Conservation (phyloP, 352 stramenopile genomes). For the Phytopythium oedochilum region DNA sequence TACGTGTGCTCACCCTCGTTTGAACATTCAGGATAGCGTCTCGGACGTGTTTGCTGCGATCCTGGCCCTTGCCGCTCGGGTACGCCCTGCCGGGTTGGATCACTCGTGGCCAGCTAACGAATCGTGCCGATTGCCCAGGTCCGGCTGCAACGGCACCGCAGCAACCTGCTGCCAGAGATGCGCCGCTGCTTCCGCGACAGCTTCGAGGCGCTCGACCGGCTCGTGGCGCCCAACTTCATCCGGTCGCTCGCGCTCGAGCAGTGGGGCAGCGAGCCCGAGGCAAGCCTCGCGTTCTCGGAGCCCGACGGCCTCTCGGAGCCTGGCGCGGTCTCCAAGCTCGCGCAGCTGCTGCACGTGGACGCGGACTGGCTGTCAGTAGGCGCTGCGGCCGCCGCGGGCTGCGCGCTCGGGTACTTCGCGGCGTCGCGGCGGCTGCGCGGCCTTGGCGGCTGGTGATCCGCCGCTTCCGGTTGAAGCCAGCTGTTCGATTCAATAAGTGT, state of each 20-base stretch:
- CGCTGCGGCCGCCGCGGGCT: slow-evolving; percentile 21
- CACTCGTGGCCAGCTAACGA: neutral
- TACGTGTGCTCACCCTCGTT: neutral
- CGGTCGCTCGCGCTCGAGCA: slow-evolving; percentile 16
- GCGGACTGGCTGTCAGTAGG: slow-evolving; percentile 24
- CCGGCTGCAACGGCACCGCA: slow-evolving; percentile 11
- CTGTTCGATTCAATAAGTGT: neutral
- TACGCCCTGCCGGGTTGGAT: too few species aligned
- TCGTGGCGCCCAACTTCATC: slow-evolving; percentile 18
- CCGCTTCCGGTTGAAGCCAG: neutral
- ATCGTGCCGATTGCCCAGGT: slow-evolving; percentile 7
- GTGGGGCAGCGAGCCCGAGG: slow-evolving; percentile 6
- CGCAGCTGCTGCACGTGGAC: neutral
- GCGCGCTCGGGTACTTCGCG: slow-evolving; percentile 19
- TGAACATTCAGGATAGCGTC: slow-evolving; percentile 33
- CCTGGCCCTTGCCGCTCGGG: slow-evolving; percentile 45
- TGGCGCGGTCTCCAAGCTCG: neutral
- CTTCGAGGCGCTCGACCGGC: slow-evolving; percentile 11
- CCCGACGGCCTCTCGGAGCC: neutral
- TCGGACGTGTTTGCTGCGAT: slow-evolving; percentile 47
- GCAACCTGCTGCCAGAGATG: slow-evolving; percentile 6
- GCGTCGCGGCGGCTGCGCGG: slow-evolving; percentile 10
- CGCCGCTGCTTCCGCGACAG: slow-evolving; percentile 11
- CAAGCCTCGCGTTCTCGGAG: neutral
- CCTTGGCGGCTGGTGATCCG: neutral